Conservation (phyloP, 2,329 filamentous ascomycete genomes). For the Ophiostoma himal-ulmi region DNA sequence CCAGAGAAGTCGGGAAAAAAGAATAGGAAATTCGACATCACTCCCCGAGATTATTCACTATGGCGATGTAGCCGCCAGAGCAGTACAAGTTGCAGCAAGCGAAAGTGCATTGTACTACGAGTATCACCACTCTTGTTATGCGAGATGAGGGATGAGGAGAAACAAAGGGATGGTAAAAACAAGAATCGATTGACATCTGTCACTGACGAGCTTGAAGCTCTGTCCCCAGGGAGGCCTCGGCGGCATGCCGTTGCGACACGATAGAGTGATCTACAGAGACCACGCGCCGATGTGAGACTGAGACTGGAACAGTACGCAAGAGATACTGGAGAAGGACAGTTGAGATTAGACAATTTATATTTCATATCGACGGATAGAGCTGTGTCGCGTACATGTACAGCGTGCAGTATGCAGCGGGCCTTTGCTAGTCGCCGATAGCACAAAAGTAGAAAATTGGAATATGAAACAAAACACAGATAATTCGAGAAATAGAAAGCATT, state of each 20-base stretch:
- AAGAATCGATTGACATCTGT: neutral
- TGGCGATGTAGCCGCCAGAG: neutral
- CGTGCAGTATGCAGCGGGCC: no score
- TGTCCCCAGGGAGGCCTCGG: neutral
- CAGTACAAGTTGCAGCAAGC: conserved; percentile 4
- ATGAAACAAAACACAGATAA: neutral
- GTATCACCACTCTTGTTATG: neutral
- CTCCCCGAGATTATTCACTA: neutral
- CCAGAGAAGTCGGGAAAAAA: neutral
- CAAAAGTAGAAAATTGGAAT: neutral
- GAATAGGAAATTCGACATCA: neutral
- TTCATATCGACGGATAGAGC: no score
- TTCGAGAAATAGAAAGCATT: neutral
- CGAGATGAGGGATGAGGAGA: neutral
- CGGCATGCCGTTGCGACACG: neutral
- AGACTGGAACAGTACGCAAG: neutral
- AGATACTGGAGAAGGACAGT: neutral
- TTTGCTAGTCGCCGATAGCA: neutral
- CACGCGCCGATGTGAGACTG: neutral
- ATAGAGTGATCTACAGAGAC: neutral
- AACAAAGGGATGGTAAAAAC: neutral
- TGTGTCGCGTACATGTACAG: neutral
- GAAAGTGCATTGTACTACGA: conserved; percentile 3
- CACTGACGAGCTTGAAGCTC: neutral
- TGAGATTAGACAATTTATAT: neutral